Percentiles rank a stretch among this genome's conserved stretches.
Conservation (phyloP, 2,329 filamentous ascomycete species). For the Thyridium curvatum region DNA sequence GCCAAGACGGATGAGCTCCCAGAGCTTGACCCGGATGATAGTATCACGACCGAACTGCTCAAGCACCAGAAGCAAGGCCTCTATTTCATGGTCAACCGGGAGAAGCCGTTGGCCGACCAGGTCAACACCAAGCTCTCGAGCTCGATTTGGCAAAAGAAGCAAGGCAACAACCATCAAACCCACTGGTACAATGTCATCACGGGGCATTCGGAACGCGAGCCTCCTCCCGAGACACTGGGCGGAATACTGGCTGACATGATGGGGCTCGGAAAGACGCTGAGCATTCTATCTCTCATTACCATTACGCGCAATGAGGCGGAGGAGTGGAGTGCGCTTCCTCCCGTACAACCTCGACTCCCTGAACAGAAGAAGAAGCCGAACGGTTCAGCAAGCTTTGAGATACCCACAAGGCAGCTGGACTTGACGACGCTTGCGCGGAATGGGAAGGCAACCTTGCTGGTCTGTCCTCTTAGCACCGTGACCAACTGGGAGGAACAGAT, state of each 20-base stretch:
- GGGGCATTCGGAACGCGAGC: slow-evolving; percentile 51
- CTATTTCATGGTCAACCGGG: slow-evolving; percentile 76
- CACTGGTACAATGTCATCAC: slow-evolving; percentile 83
- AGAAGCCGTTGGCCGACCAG: slow-evolving; percentile 57
- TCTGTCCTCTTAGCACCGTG: slow-evolving; percentile 85
- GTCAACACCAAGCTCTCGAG: slow-evolving; percentile 54
- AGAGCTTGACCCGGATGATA: slow-evolving; percentile 57
- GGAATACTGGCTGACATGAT: slow-evolving; percentile 82
- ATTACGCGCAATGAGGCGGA: slow-evolving; percentile 56
- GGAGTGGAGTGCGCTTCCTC: slow-evolving; percentile 51
- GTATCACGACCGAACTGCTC: slow-evolving; percentile 64
- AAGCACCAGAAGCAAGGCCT: slow-evolving; percentile 87
- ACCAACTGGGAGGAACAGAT: slow-evolving; percentile 95
- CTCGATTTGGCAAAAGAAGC: slow-evolving; percentile 69
- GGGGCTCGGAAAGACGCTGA: slow-evolving; percentile 83
- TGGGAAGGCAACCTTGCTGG: slow-evolving; percentile 72
- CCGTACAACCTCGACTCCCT: slow-evolving; percentile 39
- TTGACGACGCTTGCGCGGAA: slow-evolving; percentile 56
- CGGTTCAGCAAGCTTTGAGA: slow-evolving; percentile 23
- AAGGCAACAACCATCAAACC: slow-evolving; percentile 43
- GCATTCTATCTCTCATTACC: slow-evolving; percentile 72
- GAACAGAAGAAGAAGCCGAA: slow-evolving; percentile 29
- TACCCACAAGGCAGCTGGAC: slow-evolving; percentile 35
- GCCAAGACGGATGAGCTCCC: slow-evolving; percentile 70
- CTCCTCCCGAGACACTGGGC: slow-evolving; percentile 62